Evolutionary conservation across 306 rosid genomes (phyloP), one percentile per base, ranked within the genome.

Genomic region (Leucaena leucocephala): DNA sequence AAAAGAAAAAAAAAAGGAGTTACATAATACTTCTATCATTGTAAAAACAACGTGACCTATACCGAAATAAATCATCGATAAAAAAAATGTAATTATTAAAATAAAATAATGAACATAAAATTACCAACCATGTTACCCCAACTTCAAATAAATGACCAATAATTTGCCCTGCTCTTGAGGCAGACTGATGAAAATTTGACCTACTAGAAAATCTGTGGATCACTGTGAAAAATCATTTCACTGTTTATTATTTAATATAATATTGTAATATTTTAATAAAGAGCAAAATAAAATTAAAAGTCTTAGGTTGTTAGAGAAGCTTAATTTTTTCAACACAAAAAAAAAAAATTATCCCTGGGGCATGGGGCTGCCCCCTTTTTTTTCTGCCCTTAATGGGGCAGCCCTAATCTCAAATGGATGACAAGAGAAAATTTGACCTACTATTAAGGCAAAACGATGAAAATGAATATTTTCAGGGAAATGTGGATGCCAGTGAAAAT

Each of bases 391-490:
- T 0, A 27, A 27, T 27, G 27, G 27, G 27, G 27, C 27, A 27
- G 27, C 27, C 27, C 27, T 27, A 27, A 27, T 27, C 27, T 27
- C 27, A 27, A 36, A 57, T 36, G 67, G 63, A 21, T 45, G 35
- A 40, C 33, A 27, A 27, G 14, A 67, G 49, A 40, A 1, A 79
- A 45, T 14, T 5, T 44, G 52, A 13, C 65, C 64, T 0, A 19
- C 42, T 10, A 5, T 36, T 27, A 22, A 13, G 17, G 66, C 0
- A 52, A 15, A 66, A 39, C 5, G 44, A 17, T 38, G 71, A 64
- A 15, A 35, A 64, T 64, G 75, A 10, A 13, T 67, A 27, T 61
- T 71, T 42, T 77, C 71, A 19, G 22, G 9, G 64, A 82, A 40
- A 71, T 10, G 43, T 11, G 71, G 63, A 38, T 59, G 45, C 6